Evolutionary conservation across 2,329 filamentous ascomycete species (phyloP).

Genomic region (Lasiodiplodia sp.): DNA sequence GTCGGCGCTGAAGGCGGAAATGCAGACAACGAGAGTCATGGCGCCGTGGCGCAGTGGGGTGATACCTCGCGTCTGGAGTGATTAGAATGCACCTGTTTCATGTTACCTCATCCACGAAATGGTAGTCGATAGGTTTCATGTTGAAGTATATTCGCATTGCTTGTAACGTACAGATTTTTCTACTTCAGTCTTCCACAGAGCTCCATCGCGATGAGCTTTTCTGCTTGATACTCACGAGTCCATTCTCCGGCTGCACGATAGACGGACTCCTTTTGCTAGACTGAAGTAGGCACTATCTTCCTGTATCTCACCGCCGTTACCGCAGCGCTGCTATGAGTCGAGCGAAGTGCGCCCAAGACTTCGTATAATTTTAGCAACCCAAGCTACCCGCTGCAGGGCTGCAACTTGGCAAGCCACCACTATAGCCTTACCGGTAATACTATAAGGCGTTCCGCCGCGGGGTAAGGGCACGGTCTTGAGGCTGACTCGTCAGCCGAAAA

Average conservation of each 20-base stretch:
- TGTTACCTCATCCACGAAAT: no score
- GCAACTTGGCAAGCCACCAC: not conserved
- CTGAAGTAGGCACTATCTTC: not conserved
- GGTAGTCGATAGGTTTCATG: no score
- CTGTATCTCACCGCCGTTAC: not conserved
- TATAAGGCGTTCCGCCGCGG: not conserved
- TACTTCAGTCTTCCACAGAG: no score
- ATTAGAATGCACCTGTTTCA: no score
- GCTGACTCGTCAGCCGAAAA: not conserved
- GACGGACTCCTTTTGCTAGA: not conserved
- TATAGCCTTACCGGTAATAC: not conserved
- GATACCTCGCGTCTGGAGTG: no score
- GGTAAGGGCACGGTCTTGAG: not conserved
- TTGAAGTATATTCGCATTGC: no score
- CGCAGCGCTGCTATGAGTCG: not conserved
- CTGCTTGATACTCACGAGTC: not conserved
- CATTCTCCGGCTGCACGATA: not conserved
- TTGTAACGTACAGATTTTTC: no score
- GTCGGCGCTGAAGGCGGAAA: no score
- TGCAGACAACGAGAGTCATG: no score
- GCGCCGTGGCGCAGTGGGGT: no score
- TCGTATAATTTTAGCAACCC: not conserved
- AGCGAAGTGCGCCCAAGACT: not conserved
- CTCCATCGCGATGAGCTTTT: no score
- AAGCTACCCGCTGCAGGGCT: not conserved